phyloP scores from a whole-genome alignment of 1,139 yeast genomes.

The Kluyveromyces sp. region DNA sequence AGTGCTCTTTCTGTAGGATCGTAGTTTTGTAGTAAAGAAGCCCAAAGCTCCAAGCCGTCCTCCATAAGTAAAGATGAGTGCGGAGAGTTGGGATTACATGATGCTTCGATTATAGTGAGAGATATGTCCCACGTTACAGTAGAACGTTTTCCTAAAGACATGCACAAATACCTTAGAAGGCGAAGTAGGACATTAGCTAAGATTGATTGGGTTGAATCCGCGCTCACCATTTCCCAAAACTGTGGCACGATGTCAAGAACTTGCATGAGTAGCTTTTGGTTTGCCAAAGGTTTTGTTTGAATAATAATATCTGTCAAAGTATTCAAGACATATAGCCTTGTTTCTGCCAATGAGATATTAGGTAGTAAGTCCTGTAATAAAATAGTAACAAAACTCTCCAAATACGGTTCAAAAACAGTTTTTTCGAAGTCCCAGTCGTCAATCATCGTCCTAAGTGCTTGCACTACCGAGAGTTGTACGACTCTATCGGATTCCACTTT shows the following conservation, averaged over 20 bases:
- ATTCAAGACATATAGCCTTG: slow-evolving; percentile 63
- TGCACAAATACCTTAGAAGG: slow-evolving; percentile 55
- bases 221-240: slow-evolving; percentile 62
- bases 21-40: slow-evolving; percentile 53
- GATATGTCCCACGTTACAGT: slow-evolving; percentile 54
- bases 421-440: slow-evolving; percentile 86
- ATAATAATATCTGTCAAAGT: slow-evolving; percentile 61
- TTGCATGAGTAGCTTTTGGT: slow-evolving; percentile 43
- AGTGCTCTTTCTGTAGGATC: slow-evolving; percentile 24
- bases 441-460: slow-evolving; percentile 57
- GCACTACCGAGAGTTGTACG: slow-evolving; percentile 69
- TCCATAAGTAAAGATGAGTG: slow-evolving; percentile 63
- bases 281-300: slow-evolving; percentile 54
- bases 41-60: slow-evolving; percentile 87
- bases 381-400: slow-evolving; percentile 46
- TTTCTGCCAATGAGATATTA: slow-evolving; percentile 55
- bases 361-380: slow-evolving; percentile 41
- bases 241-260: slow-evolving; percentile 59
- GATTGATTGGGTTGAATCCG: slow-evolving; percentile 52
- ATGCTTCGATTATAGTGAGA: slow-evolving; percentile 54
- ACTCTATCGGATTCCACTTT: slow-evolving; percentile 56
- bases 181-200: slow-evolving; percentile 65
- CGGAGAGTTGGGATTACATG: slow-evolving; percentile 60
- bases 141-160: slow-evolving; percentile 60
- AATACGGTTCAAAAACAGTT: slow-evolving; percentile 56